A percentile compares a stretch with the other conserved stretches of the same genome.
These are phyloP conservation scores for Sarcomyxa edulis DNA, from an alignment of 768 basidiomycete species.

Conservation along the genomic window DNA sequence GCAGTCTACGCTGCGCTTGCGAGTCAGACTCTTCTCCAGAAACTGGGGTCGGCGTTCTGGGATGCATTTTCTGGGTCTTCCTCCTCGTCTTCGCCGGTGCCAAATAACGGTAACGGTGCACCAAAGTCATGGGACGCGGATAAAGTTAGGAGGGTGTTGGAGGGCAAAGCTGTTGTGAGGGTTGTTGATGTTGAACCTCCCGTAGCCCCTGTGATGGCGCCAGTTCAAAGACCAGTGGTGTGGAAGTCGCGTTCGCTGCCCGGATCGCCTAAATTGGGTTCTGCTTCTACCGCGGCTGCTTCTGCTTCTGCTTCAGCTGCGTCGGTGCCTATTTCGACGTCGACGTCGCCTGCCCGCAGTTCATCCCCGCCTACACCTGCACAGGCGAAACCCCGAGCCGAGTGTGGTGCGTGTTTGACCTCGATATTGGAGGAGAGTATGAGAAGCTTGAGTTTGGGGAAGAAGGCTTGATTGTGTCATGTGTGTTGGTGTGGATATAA, in stretches of 20 bases:
- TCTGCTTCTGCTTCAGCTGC: conserved; percentile 5
- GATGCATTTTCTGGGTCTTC: conserved; percentile 66
- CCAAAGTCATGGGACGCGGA: conserved; percentile 54
- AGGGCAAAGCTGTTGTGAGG: conserved; percentile 74
- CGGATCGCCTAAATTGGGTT: conserved; percentile 2
- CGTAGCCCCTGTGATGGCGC: no score
- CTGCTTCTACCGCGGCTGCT: conserved; percentile 7
- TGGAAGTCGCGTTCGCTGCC: background rate
- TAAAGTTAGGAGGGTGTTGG: conserved; percentile 76
- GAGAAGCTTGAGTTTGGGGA: conserved; percentile 56
- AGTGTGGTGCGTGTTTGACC: conserved; percentile 15
- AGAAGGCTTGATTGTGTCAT: conserved; percentile 38
- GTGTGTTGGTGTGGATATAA: no score
- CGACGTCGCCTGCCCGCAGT: background rate
- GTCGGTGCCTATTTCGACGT: conserved; percentile 7
- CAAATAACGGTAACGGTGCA: conserved; percentile 6
- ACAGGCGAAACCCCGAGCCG: conserved; percentile 3
- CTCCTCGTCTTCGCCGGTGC: conserved; percentile 16
- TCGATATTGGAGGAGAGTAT: conserved; percentile 64
- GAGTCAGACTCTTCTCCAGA: conserved; percentile 66
- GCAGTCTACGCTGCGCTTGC: conserved; percentile 71
- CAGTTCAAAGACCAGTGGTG: no score
- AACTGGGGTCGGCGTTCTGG: conserved; percentile 78
- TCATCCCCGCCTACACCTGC: background rate
- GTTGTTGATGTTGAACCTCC: conserved; percentile 74